Base-by-base conservation (phyloP, 2,329 filamentous ascomycete genomes). In the Tolypocladium nubicola region DNA sequence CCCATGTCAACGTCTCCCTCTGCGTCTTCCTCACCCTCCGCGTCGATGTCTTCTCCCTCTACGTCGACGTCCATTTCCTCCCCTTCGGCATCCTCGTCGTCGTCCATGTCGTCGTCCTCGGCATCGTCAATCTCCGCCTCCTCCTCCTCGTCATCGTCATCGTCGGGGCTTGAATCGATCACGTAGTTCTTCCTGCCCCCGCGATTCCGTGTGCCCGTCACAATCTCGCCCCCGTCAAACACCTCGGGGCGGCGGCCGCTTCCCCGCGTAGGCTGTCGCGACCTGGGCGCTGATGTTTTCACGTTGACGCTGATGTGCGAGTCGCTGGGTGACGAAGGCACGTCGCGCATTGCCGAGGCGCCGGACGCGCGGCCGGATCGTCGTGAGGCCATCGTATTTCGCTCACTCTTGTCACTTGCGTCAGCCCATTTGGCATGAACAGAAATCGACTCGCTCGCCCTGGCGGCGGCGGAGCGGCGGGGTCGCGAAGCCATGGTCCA, bases 121-220 rank as follows among this genome's bases (percentile, higher is more conserved):
- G 71, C 74, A 4, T 74, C 75, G 19, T 74, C 73, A 14, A 74
- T 74, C 10, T 73, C 75, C 3, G 73, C 74, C 2, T 73, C 73
- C 35, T 72, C 73, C 21, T 71, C 73, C 10, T 74, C 69, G 0
- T 71, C 73, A 2, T 76, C 76, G 3, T 75, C 75, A 30, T 76
- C 75, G n/a, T 76, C 75, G 41, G 73, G 75, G 56, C 76, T 78
- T 41, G 78, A 81, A 60, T 83, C 81, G 30, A 85, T 78, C 40
- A 83, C 79, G 56, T 84, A 84, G 62, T 76, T 83, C 70, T 83
- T 84, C 70, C 82, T 81, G 21, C 74, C 75, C 7, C 77, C 79
- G 10, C 80, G 76, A 58, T 79, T 81, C 53, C 81, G 75, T 63
- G 79, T 80, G 41, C 77, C 76, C 33, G 75, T 70, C 21, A 79